phyloP scores from a whole-genome alignment of 2,329 filamentous ascomycete genomes.

The Monosporascus sp. region DNA sequence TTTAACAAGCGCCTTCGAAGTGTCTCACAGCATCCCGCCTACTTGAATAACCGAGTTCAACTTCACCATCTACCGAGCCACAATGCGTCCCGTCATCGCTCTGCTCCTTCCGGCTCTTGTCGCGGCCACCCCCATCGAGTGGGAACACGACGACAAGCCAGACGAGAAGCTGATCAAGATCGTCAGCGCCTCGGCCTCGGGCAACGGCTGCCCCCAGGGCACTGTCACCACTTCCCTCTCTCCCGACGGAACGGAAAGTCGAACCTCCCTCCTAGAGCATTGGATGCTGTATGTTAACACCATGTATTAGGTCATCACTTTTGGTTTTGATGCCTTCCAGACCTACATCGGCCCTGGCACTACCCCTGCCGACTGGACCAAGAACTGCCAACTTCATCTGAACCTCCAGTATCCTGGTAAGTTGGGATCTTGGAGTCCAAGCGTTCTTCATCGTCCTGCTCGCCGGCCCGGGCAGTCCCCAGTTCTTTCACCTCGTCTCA shows the following conservation, averaged over 20 bases:
- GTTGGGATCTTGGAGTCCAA: background rate
- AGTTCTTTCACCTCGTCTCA: too few species aligned
- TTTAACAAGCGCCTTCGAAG: background rate
- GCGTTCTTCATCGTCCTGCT: background rate
- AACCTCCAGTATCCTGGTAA: slow-evolving; percentile 38
- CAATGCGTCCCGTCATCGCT: background rate
- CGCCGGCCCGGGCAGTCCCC: too few species aligned
- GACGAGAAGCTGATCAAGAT: slow-evolving; percentile 32
- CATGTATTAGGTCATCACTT: slow-evolving; percentile 34
- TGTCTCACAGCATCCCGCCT: too few species aligned
- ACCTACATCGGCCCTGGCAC: slow-evolving; percentile 41
- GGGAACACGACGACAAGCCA: slow-evolving; percentile 28
- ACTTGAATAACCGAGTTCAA: too few species aligned
- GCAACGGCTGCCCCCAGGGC: slow-evolving; percentile 39
- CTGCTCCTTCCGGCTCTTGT: slow-evolving; percentile 31
- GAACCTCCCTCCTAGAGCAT: too few species aligned
- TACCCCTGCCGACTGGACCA: slow-evolving; percentile 29
- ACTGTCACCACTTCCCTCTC: slow-evolving; percentile 37
- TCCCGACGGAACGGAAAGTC: slow-evolving; percentile 34
- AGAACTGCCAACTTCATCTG: slow-evolving; percentile 44
- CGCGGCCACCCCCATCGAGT: slow-evolving; percentile 29
- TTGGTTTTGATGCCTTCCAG: slow-evolving; percentile 42
- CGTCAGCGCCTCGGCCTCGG: slow-evolving; percentile 33
- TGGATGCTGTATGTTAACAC: slow-evolving; percentile 4
- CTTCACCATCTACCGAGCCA: background rate